These are phyloP conservation scores for Quercus agrifolia DNA, from an alignment of 306 rosid species.

Conservation along the genomic window DNA sequence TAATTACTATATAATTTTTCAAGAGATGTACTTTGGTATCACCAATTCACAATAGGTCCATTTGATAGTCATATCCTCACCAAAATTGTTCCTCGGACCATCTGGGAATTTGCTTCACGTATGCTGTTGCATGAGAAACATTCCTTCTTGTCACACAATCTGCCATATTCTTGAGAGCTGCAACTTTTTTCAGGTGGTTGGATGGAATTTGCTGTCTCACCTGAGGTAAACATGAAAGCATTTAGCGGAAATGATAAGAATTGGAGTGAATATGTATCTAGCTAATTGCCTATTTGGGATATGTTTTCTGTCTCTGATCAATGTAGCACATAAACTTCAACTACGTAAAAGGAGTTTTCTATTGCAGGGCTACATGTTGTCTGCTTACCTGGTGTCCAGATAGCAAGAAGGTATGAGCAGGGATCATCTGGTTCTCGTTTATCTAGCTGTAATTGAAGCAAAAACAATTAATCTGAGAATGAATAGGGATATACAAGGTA, in stretches of 20 bases:
- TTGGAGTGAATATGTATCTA: background rate
- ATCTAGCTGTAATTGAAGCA: conserved; percentile 60
- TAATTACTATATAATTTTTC: background rate
- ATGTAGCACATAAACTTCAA: conserved; percentile 4
- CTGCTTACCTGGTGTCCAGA: conserved; percentile 96
- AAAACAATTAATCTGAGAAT: conserved; percentile 12
- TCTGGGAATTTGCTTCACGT: conserved; percentile 75
- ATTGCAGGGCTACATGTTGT: background rate
- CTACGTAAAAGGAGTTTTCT: conserved; percentile 13
- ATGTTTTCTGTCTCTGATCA: conserved; percentile 10
- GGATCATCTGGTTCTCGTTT: conserved; percentile 94
- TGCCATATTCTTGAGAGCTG: conserved; percentile 51
- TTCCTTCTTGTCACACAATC: conserved; percentile 68
- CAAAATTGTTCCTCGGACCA: conserved; percentile 85
- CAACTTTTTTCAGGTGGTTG: conserved; percentile 80
- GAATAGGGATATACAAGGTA: conserved; percentile 9
- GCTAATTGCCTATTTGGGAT: background rate
- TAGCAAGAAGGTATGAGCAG: conserved; percentile 84
- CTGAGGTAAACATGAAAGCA: conserved; percentile 42
- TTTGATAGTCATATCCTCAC: conserved; percentile 41
- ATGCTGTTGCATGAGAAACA: conserved; percentile 84
- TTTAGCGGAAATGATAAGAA: conserved; percentile 16
- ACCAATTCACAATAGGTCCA: background rate
- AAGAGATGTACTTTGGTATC: conserved; percentile 1
- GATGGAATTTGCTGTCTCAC: conserved; percentile 87